Percentiles rank a stretch among this genome's conserved stretches.
Evolutionary conservation across 352 stramenopile genomes (phyloP).

Genomic region (Plasmopara viticola): DNA sequence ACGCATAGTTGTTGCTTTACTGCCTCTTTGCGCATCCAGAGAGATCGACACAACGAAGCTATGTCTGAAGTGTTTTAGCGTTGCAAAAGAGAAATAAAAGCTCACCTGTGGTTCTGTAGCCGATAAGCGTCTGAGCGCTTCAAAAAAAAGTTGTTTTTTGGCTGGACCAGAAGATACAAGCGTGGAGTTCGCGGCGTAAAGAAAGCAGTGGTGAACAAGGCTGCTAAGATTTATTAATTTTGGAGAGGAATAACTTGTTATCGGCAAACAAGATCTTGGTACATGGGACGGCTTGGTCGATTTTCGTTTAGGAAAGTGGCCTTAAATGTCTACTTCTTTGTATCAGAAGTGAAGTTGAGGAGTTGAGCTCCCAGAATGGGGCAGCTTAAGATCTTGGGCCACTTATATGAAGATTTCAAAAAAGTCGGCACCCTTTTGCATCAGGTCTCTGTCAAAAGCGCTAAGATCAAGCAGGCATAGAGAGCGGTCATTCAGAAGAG

Average conservation of each 20-base stretch:
- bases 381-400: conserved; percentile 1
- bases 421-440: background rate
- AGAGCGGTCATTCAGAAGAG: background rate
- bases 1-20: too few relatives aligned
- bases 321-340: background rate
- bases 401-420: conserved; percentile 1
- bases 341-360: conserved; percentile 1
- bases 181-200: background rate
- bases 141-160: background rate
- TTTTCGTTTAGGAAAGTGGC: background rate
- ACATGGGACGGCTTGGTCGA: background rate
- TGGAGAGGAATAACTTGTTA: conserved; percentile 1
- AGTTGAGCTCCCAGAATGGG: background rate
- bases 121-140: too few relatives aligned
- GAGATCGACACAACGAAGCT: too few relatives aligned
- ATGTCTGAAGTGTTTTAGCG: too few relatives aligned
- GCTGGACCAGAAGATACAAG: background rate
- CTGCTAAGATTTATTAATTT: background rate
- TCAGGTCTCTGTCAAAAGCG: background rate
- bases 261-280: background rate
- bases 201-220: background rate
- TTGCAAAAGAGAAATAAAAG: background rate
- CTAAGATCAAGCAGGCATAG: conserved; percentile 1
- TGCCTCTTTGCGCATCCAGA: too few relatives aligned
- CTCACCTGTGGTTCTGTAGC: too few relatives aligned